phyloP scores from a whole-genome alignment of 2,329 filamentous ascomycete genomes.

The Pseudofabraea citricarpa region DNA sequence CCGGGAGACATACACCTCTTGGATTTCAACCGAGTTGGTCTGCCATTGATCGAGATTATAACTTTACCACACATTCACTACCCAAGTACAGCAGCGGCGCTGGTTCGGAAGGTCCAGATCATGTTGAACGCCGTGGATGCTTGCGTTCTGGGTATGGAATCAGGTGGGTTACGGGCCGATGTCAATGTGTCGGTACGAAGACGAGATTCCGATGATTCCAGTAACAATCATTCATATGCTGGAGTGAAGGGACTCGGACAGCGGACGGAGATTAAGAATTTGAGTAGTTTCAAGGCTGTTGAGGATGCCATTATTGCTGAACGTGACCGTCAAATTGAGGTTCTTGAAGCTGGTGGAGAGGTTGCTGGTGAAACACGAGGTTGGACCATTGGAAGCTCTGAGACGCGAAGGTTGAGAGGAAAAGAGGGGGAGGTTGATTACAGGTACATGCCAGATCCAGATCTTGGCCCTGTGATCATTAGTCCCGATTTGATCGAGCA shows the following conservation, averaged over 20 bases:
- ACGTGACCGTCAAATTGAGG: slow-evolving; percentile 77
- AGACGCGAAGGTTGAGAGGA: slow-evolving; percentile 76
- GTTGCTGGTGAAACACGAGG: slow-evolving; percentile 87
- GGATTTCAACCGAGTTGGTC: slow-evolving; percentile 89
- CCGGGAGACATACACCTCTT: slow-evolving; percentile 70
- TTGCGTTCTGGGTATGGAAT: slow-evolving; percentile 88
- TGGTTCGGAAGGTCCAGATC: slow-evolving; percentile 83
- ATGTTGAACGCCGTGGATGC: slow-evolving; percentile 76
- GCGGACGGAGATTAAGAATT: slow-evolving; percentile 94
- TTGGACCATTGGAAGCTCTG: slow-evolving; percentile 80
- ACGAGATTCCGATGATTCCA: slow-evolving; percentile 29
- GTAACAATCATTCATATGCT: slow-evolving; percentile 42
- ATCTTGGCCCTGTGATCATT: slow-evolving; percentile 76
- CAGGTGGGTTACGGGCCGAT: slow-evolving; percentile 84
- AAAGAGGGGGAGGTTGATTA: slow-evolving; percentile 99
- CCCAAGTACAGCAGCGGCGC: slow-evolving; percentile 79
- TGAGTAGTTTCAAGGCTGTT: slow-evolving; percentile 90
- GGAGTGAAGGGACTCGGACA: slow-evolving; percentile 67
- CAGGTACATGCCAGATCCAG: slow-evolving; percentile 96
- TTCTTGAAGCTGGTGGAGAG: slow-evolving; percentile 69
- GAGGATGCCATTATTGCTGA: slow-evolving; percentile 94
- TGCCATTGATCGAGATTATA: slow-evolving; percentile 92
- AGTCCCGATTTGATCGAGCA: slow-evolving; percentile 62
- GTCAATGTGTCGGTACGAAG: slow-evolving; percentile 87
- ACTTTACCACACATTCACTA: slow-evolving; percentile 85